A percentile compares a stretch with the other conserved stretches of the same genome.
phyloP scores from a whole-genome alignment of 306 rosid genomes.

The Alnus rubra region DNA sequence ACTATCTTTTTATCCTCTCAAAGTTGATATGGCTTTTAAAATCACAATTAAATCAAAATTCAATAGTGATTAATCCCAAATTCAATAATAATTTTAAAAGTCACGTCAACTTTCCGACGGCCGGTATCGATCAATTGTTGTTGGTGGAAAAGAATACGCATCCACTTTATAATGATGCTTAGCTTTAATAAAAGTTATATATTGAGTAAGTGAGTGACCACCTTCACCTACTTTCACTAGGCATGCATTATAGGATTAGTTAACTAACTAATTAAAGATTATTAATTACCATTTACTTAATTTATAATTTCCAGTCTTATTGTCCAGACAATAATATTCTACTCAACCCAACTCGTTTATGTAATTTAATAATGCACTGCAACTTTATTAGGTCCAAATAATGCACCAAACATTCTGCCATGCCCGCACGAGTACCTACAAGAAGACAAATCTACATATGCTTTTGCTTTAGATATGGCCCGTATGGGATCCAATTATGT shows the following conservation, averaged over 20 bases:
- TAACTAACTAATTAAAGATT: neutral
- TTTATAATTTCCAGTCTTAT: neutral
- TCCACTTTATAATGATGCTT: slow-evolving; percentile 23
- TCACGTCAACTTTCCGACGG: no score
- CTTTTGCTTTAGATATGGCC: neutral
- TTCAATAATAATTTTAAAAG: no score
- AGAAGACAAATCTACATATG: neutral
- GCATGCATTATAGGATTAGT: neutral
- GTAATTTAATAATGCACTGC: neutral
- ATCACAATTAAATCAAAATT: no score
- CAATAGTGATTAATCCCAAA: no score
- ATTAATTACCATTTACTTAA: neutral
- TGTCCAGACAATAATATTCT: no score
- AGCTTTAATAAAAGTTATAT: neutral
- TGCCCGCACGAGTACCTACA: neutral
- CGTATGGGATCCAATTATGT: neutral
- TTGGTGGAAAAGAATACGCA: slow-evolving; percentile 21
- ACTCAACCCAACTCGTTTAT: neutral
- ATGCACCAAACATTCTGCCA: neutral
- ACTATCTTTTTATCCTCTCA: no score
- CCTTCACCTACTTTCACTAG: slow-evolving; percentile 16
- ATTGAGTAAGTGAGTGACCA: slow-evolving; percentile 1
- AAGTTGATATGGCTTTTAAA: no score
- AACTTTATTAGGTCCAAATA: neutral
- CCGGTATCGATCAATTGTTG: no score